A percentile compares a stretch with the other conserved stretches of the same genome.
These are phyloP conservation scores for Trichoderma virens DNA, from an alignment of 495 filamentous ascomycete species.

Conservation along the genomic window DNA sequence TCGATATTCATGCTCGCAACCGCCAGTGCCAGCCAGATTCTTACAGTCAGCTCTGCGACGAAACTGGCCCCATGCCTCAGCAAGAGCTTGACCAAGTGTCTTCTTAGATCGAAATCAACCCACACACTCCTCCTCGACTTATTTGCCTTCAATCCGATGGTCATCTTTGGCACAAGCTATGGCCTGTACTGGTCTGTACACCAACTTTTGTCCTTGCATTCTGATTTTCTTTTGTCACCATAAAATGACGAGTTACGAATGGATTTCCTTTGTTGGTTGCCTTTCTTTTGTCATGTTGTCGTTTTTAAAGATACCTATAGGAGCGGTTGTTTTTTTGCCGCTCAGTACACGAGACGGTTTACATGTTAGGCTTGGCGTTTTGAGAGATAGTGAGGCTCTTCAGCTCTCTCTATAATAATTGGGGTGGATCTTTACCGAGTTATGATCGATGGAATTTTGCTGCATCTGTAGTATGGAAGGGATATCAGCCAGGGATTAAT, in stretches of 20 bases:
- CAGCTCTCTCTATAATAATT: not conserved
- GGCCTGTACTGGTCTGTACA: not conserved
- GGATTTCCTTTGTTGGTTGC: not conserved
- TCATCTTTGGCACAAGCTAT: not conserved
- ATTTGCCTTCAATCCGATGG: not conserved
- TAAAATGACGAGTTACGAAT: not conserved
- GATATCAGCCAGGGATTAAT: not conserved
- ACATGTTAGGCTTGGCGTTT: not conserved
- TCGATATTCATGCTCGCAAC: constrained; percentile 19
- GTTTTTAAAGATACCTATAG: not conserved
- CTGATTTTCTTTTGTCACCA: not conserved
- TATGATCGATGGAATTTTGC: not conserved
- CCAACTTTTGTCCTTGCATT: not conserved
- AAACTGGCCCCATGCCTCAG: constrained; percentile 11
- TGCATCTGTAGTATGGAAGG: not conserved
- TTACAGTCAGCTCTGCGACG: not conserved
- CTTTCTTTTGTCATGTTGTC: not conserved
- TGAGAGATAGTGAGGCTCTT: not conserved
- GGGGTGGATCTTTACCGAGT: not conserved
- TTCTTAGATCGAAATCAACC: not conserved
- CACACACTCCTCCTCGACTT: not conserved
- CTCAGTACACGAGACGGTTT: too few species aligned
- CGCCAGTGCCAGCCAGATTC: not conserved
- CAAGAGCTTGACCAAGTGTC: not conserved
- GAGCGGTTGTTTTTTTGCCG: not conserved